A percentile compares a stretch with the other conserved stretches of the same genome.
Conservation (phyloP, 192 early-diverging fungal species). For the Diversispora eburnea region DNA sequence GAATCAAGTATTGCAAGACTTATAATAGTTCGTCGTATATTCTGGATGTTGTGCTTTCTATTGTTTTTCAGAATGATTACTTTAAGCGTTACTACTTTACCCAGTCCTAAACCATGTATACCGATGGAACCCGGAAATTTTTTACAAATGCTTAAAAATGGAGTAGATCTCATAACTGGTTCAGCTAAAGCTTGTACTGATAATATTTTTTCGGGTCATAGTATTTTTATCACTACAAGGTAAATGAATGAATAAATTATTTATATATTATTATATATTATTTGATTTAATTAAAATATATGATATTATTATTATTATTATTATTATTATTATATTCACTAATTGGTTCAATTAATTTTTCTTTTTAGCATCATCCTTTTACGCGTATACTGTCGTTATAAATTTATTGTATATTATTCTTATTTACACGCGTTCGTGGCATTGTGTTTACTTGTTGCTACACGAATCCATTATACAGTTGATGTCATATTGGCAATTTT, state of each 20-base stretch:
- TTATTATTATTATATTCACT: background rate
- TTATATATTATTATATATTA: background rate
- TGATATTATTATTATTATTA: background rate
- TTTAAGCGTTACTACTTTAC: constrained; percentile 38
- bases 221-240: constrained; percentile 35
- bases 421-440: constrained; percentile 36
- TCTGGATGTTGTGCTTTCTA: constrained; percentile 36
- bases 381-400: constrained; percentile 38
- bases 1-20: constrained; percentile 31
- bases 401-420: constrained; percentile 33
- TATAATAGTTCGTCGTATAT: constrained; percentile 37
- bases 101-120: constrained; percentile 36
- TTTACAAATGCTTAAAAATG: constrained; percentile 33
- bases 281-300: too few species aligned
- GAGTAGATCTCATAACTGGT: constrained; percentile 37
- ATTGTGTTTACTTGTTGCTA: constrained; percentile 38
- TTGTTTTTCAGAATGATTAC: constrained; percentile 35
- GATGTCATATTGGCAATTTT: constrained; percentile 44
- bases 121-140: constrained; percentile 31
- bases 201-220: constrained; percentile 44
- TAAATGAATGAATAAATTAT: background rate
- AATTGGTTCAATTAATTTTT: background rate
- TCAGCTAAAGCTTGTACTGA: constrained; percentile 41
- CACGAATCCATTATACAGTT: constrained; percentile 41
- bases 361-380: constrained; percentile 37